These are phyloP conservation scores for Harrya chromipes DNA, from an alignment of 768 basidiomycete genomes.

Conservation along the genomic window DNA sequence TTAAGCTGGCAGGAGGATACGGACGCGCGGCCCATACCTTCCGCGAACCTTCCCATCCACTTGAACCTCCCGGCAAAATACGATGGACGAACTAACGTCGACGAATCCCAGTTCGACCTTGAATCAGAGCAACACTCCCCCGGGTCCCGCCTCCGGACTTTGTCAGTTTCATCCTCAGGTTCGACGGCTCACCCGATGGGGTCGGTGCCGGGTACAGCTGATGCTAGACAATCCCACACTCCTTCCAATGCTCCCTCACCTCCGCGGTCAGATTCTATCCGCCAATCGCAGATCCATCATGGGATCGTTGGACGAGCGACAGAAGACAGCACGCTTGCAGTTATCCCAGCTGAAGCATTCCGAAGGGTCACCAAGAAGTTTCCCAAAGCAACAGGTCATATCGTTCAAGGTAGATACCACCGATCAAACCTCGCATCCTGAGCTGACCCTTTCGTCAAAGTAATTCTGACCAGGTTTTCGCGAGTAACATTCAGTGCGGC, in stretches of 20 bases:
- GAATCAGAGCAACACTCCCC: constrained; percentile 25
- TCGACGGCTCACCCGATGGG: constrained; percentile 62
- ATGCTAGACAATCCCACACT: constrained; percentile 4
- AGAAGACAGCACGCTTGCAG: constrained; percentile 94
- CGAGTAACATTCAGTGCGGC: constrained; percentile 98
- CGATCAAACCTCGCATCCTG: constrained; percentile 3
- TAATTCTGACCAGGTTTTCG: constrained; percentile 93
- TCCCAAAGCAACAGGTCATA: constrained; percentile 95
- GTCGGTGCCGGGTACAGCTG: constrained; percentile 20
- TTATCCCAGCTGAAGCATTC: constrained; percentile 98
- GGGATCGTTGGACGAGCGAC: constrained; percentile 90
- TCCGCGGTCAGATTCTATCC: constrained; percentile 24
- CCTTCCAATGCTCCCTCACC: constrained; percentile 22
- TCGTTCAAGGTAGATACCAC: constrained; percentile 72
- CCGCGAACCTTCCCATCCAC: constrained; percentile 23
- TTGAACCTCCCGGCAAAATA: constrained; percentile 26
- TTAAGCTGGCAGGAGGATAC: constrained; percentile 84
- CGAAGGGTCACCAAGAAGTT: constrained; percentile 91
- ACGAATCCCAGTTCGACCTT: constrained; percentile 61
- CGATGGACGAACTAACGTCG: constrained; percentile 51
- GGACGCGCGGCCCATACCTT: constrained; percentile 19
- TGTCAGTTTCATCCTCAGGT: constrained; percentile 62
- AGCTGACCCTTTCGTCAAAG: constrained; percentile 36
- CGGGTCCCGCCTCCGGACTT: constrained; percentile 40
- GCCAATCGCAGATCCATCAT: constrained; percentile 40